phyloP scores from a whole-genome alignment of 2,329 filamentous ascomycete species.

The Phyllosticta citriasiana region DNA sequence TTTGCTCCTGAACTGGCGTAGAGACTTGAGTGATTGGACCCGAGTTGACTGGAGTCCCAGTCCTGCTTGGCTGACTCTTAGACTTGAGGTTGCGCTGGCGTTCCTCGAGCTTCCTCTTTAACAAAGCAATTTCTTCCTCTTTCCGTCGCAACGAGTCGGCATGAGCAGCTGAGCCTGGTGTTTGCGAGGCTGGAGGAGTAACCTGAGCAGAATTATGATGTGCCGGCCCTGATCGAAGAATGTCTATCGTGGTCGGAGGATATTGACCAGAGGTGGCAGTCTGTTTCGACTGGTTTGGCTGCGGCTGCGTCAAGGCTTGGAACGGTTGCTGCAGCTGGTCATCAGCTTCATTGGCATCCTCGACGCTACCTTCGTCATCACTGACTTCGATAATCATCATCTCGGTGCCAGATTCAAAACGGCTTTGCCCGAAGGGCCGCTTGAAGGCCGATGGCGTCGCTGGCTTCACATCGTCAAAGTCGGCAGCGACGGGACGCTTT shows the following conservation, averaged over 20 bases:
- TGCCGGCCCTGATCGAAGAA: neutral
- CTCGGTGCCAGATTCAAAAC: conserved; percentile 39
- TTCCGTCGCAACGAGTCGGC: conserved; percentile 36
- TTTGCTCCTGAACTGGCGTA: neutral
- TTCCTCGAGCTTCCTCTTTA: conserved; percentile 42
- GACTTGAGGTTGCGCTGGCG: conserved; percentile 9
- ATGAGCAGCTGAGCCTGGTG: conserved; percentile 26
- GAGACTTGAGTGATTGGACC: neutral
- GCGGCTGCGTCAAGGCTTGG: neutral
- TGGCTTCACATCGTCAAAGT: conserved; percentile 8
- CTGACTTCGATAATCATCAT: conserved; percentile 77
- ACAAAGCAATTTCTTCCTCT: conserved; percentile 38
- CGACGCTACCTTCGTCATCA: conserved; percentile 59
- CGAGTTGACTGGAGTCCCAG: conserved; percentile 8
- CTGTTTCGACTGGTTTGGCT: neutral
- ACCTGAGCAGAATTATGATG: conserved; percentile 20
- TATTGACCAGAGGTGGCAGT: conserved; percentile 3
- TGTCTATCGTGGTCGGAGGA: conserved; percentile 11
- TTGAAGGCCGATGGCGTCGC: conserved; percentile 33
- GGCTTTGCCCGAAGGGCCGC: conserved; percentile 52
- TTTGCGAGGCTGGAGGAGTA: conserved; percentile 26
- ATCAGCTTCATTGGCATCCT: conserved; percentile 53
- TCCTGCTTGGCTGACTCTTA: conserved; percentile 7
- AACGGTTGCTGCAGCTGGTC: conserved; percentile 5
- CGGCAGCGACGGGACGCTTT: conserved; percentile 47